Percentiles rank a stretch among this genome's conserved stretches.
Conservation (phyloP, 805 yeast genomes). For the Cyberlindnera subsufficiens region DNA sequence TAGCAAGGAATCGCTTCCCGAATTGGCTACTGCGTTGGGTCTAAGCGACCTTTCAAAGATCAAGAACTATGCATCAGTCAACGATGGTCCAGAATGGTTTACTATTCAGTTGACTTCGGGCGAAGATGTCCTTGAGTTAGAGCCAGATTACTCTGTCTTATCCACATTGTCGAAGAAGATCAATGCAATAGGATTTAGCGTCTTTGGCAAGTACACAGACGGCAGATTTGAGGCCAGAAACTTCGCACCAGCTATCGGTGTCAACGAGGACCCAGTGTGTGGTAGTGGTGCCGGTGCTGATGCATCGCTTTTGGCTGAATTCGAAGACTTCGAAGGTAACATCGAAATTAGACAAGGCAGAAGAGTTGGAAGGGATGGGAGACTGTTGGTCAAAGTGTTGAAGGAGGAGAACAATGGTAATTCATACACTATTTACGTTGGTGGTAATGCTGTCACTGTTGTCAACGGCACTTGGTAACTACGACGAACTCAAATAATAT, state of each 20-base stretch:
- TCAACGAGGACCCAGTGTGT: conserved; percentile 51
- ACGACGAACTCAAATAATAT: no score
- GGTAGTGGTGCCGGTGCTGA: conserved; percentile 42
- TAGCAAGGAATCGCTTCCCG: conserved; percentile 10
- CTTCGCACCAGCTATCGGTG: conserved; percentile 28
- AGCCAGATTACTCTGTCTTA: conserved; percentile 28
- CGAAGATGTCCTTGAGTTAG: conserved; percentile 26
- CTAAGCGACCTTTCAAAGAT: conserved; percentile 4
- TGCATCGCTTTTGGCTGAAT: conserved; percentile 24
- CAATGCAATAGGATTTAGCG: conserved; percentile 28
- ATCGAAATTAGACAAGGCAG: conserved; percentile 34
- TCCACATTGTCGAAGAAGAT: conserved; percentile 12
- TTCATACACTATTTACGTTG: conserved; percentile 24
- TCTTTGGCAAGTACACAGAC: conserved; percentile 30
- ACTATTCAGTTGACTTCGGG: conserved; percentile 30
- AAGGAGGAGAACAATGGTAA: conserved; percentile 7
- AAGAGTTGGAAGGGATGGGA: conserved; percentile 34
- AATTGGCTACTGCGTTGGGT: conserved; percentile 10
- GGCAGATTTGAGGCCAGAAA: conserved; percentile 36
- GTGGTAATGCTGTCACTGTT: conserved; percentile 35
- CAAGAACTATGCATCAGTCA: conserved; percentile 25
- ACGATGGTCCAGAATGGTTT: conserved; percentile 44
- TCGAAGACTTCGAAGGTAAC: conserved; percentile 13
- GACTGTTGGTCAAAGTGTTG: conserved; percentile 23
- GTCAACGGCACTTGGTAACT: conserved; percentile 27